A percentile compares a stretch with the other conserved stretches of the same genome.
Conservation (phyloP, 163 green algal genomes). For the Prototheca wickerhamii region DNA sequence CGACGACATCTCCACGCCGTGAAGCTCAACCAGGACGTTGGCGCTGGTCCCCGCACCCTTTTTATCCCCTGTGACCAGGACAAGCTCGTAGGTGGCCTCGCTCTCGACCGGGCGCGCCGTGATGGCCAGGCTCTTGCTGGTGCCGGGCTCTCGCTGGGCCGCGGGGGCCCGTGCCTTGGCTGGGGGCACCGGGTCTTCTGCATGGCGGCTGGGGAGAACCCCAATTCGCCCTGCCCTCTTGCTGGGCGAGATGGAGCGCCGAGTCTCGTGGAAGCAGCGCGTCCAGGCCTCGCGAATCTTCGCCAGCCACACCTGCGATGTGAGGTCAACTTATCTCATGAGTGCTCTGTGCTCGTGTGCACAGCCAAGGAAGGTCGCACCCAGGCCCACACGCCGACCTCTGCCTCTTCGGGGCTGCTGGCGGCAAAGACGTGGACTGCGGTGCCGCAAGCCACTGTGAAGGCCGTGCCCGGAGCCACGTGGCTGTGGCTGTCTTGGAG, state of each 20-base stretch:
- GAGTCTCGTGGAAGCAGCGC: slow-evolving; percentile 1
- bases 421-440: slow-evolving; percentile 27
- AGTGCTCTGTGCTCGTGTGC: neutral
- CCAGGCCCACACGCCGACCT: slow-evolving; percentile 6
- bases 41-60: slow-evolving; percentile 25
- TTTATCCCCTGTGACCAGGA: slow-evolving; percentile 9
- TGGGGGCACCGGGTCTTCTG: neutral
- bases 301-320: neutral
- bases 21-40: slow-evolving; percentile 23
- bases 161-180: neutral
- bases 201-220: neutral
- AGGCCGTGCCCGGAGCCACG: slow-evolving; percentile 18
- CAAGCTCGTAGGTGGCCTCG: slow-evolving; percentile 12
- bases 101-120: neutral
- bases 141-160: neutral
- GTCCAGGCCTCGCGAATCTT: neutral
- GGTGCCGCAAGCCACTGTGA: slow-evolving; percentile 31
- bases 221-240: too few relatives aligned
- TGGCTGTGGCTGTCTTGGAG: slow-evolving; percentile 2
- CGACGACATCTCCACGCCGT: slow-evolving; percentile 3
- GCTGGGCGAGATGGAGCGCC: neutral
- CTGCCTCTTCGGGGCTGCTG: slow-evolving; percentile 9
- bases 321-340: too few relatives aligned
- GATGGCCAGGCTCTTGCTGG: neutral
- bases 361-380: neutral